A percentile compares a stretch with the other conserved stretches of the same genome.
These are phyloP conservation scores for Aspergillus caelatus DNA, from an alignment of 2,329 filamentous ascomycete genomes.

Conservation along the genomic window DNA sequence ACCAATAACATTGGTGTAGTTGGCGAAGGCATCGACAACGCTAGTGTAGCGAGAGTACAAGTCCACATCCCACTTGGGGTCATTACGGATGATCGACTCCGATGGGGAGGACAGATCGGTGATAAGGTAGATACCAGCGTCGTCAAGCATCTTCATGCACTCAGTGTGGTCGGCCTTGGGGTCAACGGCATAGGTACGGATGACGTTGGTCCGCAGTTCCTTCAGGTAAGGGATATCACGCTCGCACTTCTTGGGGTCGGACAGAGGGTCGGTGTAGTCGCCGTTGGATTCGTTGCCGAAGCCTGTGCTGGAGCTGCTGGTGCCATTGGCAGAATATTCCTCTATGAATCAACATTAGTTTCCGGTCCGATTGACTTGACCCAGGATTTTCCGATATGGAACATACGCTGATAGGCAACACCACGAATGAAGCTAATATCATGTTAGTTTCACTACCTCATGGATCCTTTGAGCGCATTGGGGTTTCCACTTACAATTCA, in stretches of 20 bases:
- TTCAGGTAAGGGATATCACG: slow-evolving; percentile 83
- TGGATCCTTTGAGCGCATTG: not conserved
- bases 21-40: slow-evolving; percentile 78
- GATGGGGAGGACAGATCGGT: slow-evolving; percentile 83
- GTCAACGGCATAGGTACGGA: slow-evolving; percentile 93
- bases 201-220: slow-evolving; percentile 83
- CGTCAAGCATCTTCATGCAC: slow-evolving; percentile 82
- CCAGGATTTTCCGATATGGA: not conserved
- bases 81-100: slow-evolving; percentile 81
- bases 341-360: slow-evolving; percentile 44
- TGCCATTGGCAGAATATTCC: slow-evolving; percentile 53
- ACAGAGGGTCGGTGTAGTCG: slow-evolving; percentile 78
- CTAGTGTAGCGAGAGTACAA: slow-evolving; percentile 79
- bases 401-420: slow-evolving; percentile 82
- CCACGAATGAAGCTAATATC: slow-evolving; percentile 76
- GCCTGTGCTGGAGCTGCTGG: not conserved
- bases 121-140: slow-evolving; percentile 92
- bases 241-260: slow-evolving; percentile 70
- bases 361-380: not conserved
- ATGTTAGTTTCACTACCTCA: not conserved
- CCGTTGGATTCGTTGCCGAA: slow-evolving; percentile 37
- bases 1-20: slow-evolving; percentile 89
- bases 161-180: slow-evolving; percentile 73
- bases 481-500: slow-evolving; percentile 59
- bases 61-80: slow-evolving; percentile 75